These are phyloP conservation scores for Colletotrichum brevisporum DNA, from an alignment of 2,329 filamentous ascomycete genomes.

Conservation along the genomic window DNA sequence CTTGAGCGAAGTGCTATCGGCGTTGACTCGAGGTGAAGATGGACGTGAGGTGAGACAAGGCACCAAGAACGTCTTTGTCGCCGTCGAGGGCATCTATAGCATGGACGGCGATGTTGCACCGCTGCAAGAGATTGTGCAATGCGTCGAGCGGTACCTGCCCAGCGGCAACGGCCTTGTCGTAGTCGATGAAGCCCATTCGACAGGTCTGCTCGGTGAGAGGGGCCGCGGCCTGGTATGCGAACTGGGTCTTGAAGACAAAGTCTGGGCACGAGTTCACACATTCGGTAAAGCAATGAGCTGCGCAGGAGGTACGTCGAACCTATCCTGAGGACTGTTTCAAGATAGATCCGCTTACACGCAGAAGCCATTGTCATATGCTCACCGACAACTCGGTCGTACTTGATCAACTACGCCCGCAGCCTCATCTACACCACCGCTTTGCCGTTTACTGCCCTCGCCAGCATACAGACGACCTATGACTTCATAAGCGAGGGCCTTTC, in stretches of 20 bases:
- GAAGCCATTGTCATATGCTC: constrained; percentile 73
- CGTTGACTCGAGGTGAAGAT: constrained; percentile 51
- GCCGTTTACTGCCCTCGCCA: constrained; percentile 71
- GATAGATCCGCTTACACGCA: constrained; percentile 33
- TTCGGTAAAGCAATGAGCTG: constrained; percentile 79
- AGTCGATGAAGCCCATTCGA: constrained; percentile 79
- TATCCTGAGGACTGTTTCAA: too few relatives aligned
- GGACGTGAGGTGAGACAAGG: constrained; percentile 53
- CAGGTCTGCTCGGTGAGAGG: constrained; percentile 68
- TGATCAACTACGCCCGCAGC: constrained; percentile 83
- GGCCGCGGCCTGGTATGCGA: constrained; percentile 72
- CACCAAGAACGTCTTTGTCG: constrained; percentile 72
- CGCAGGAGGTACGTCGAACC: constrained; percentile 73
- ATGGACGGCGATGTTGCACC: constrained; percentile 86
- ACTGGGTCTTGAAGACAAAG: constrained; percentile 66
- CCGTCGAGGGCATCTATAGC: constrained; percentile 80
- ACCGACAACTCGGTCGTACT: constrained; percentile 69
- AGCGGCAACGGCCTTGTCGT: constrained; percentile 72
- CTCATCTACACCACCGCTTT: constrained; percentile 83
- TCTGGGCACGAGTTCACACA: constrained; percentile 73
- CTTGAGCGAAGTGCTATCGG: constrained; percentile 48
- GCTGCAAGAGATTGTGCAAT: constrained; percentile 70
- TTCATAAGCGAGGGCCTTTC: constrained; percentile 67
- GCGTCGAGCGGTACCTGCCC: constrained; percentile 70
- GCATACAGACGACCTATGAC: constrained; percentile 70